These are phyloP conservation scores for Populus nigra DNA, from an alignment of 345 rosid genomes.

Conservation along the genomic window DNA sequence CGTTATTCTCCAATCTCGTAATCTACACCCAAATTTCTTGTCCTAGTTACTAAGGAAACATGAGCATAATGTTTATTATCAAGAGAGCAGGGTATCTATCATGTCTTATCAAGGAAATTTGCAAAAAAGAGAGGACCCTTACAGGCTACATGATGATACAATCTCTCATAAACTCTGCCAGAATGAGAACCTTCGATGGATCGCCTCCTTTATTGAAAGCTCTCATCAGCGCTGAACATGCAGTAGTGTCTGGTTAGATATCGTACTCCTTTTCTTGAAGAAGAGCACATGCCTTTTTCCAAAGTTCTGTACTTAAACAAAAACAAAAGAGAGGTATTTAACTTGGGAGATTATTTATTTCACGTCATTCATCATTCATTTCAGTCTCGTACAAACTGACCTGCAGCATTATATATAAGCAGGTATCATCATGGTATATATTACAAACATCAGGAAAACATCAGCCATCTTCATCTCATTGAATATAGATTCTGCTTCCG, in stretches of 20 bases:
- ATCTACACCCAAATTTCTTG: conserved; percentile 39
- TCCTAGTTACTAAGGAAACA: conserved; percentile 13
- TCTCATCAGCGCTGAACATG: conserved; percentile 81
- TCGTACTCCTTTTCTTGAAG: conserved; percentile 60
- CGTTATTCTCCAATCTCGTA: conserved; percentile 75
- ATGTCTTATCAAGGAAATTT: background rate
- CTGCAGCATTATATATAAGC: conserved; percentile 67
- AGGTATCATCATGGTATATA: conserved; percentile 79
- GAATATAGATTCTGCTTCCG: conserved; percentile 80
- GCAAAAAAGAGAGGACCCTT: conserved; percentile 21
- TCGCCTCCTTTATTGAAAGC: conserved; percentile 76
- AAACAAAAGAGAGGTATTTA: conserved; percentile 16
- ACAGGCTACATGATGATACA: conserved; percentile 82
- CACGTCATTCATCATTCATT: background rate
- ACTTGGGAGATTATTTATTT: conserved; percentile 15
- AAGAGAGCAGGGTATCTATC: conserved; percentile 11
- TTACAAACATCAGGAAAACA: conserved; percentile 67
- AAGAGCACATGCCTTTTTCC: conserved; percentile 64
- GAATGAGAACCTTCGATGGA: conserved; percentile 63
- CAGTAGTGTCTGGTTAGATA: conserved; percentile 66
- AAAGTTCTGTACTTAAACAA: conserved; percentile 42
- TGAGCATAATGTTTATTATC: background rate
- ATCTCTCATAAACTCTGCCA: conserved; percentile 66
- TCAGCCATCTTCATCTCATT: conserved; percentile 60
- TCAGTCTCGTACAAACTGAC: conserved; percentile 29